Evolutionary conservation across 208 protist species (phyloP).

Genomic region (Herpetomonas samuelpessoai): DNA sequence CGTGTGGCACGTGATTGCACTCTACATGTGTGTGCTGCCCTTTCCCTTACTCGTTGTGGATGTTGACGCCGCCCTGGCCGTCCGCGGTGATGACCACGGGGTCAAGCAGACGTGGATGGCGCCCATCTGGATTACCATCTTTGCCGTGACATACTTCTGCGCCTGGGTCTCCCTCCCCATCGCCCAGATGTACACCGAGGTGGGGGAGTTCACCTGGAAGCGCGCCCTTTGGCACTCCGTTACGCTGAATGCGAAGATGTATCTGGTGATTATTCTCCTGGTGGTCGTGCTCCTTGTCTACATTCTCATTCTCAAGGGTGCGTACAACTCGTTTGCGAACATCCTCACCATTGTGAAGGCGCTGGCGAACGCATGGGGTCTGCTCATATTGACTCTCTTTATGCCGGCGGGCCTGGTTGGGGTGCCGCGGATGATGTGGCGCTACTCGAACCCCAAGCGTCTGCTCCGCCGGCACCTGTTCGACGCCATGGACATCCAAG

Average conservation of each 20-base stretch:
- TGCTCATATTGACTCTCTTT: constrained; percentile 84
- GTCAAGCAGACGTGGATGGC: constrained; percentile 56
- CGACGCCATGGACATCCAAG: constrained; percentile 79
- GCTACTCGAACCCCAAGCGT: constrained; percentile 53
- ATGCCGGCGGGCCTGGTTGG: constrained; percentile 86
- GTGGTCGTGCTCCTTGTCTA: constrained; percentile 68
- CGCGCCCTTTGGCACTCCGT: constrained; percentile 54
- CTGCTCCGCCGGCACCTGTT: constrained; percentile 60
- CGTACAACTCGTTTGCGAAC: constrained; percentile 41
- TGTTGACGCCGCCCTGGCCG: constrained; percentile 62
- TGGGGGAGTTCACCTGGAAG: constrained; percentile 78
- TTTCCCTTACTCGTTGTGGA: constrained; percentile 89
- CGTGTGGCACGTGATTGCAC: constrained; percentile 69
- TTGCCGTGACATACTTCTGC: constrained; percentile 80
- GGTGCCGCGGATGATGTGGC: constrained; percentile 83
- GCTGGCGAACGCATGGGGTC: constrained; percentile 88
- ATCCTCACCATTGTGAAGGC: constrained; percentile 79
- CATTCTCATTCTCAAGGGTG: constrained; percentile 76
- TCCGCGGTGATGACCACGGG: constrained; percentile 13
- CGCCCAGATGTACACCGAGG: constrained; percentile 81
- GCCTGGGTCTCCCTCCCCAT: constrained; percentile 87
- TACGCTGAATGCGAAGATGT: constrained; percentile 81
- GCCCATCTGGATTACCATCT: constrained; percentile 85
- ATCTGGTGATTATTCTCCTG: constrained; percentile 69
- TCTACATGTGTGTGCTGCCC: constrained; percentile 77